Evolutionary conservation across 1,284 basidiomycete species (phyloP), one percentile per base, ranked within the genome.

Genomic region (Rhodotorula sp.): DNA sequence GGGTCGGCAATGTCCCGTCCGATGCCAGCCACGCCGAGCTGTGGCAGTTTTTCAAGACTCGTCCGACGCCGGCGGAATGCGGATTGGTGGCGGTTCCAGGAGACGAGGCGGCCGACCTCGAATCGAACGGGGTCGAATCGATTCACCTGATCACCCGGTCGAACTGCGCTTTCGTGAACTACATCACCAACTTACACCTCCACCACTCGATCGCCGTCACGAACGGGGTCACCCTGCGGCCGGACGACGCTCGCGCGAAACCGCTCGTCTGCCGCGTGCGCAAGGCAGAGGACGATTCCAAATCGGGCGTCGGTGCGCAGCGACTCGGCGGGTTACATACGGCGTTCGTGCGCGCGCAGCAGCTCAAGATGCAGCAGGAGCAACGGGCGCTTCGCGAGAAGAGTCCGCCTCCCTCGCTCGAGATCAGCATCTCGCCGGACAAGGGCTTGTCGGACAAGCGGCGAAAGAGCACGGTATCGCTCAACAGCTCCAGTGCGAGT

Each of bases 81-180:
- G 70, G 70, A 10, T 3, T 73, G 15, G 52, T 70, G 10, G n/a
- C 66, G 26, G 58, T n/a, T 20, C 23, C 49, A 43, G 43, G 21
- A 3, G 54, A 62, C 31, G 49, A 65, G 18, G 26, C 43, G 43
- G 56, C 63, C 34, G 81, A 63, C 76, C 67, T 78, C n/a, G 56
- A 66, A 15, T 65, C 81, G 74, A 81, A 84, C 43, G 92, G 92
- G 10, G 88, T 97, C 4, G 81, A 90, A 4, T 94, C 91, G 31
- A 90, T 99, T 75, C 97, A 96, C 83, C 87, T 95, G 68, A 98
- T 99, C 77, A 87, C 90, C 26, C 88, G 93, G 31, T 95, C 93
- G 5, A 93, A 90, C 78, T 97, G 95, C 64, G 73, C 75, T 5
- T 77, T 77, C 51, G 76, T 77, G 48, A 77, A 77, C 59, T 77